Base-by-base conservation (phyloP, 78 protist species). In the Emiliania huxleyi region DNA sequence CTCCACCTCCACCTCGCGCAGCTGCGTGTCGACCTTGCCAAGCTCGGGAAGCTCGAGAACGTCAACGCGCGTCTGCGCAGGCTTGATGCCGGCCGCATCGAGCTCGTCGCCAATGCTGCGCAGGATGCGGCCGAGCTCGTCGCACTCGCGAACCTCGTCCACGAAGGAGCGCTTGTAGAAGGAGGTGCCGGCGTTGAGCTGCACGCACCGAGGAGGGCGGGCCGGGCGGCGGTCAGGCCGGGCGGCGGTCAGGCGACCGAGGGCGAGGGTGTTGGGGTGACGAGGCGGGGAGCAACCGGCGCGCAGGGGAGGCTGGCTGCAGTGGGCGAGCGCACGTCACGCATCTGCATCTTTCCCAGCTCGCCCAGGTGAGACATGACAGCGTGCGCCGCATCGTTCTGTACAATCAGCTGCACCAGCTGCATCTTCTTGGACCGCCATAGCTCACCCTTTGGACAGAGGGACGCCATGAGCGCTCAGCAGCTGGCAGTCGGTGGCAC, bases 361-460 rank as follows among this genome's bases (percentile, higher is more conserved):
- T 21, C 19, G 18, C 89, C 89, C 18, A 81, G 29, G 23, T 15
- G 2, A 6, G 2, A 0, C 23, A 81, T 26, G 5, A 81, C 55
- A 11, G 35, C 21, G 22, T 29, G 89, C 22, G 89, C 89, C 0
- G 49, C 89, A 38, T 81, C 89, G 37, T 42, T 44, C 56, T 81
- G 89, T 40, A 81, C 49, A 25, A 44, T 44, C 89, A 81, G 3
- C 89, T 81, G 49, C 56, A 81, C 89, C 29, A 81, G 89, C 89
- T 42, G 49, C 89, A 81, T 81, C 38, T 81, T 44, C 89, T 81
- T 6, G 40, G 89, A 81, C 38, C 89, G 89, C 49, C 52, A 81
- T 11, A 81, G 35, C 19, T 44, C 52, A 0, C 89, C 89, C 89
- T 52, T n/a, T n/a, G n/a, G n/a, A n/a, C n/a, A n/a, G n/a, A n/a